Percentiles rank a stretch among this genome's conserved stretches.
Evolutionary conservation across 2,329 filamentous ascomycete genomes (phyloP).

Genomic region (Fusarium floridanum): DNA sequence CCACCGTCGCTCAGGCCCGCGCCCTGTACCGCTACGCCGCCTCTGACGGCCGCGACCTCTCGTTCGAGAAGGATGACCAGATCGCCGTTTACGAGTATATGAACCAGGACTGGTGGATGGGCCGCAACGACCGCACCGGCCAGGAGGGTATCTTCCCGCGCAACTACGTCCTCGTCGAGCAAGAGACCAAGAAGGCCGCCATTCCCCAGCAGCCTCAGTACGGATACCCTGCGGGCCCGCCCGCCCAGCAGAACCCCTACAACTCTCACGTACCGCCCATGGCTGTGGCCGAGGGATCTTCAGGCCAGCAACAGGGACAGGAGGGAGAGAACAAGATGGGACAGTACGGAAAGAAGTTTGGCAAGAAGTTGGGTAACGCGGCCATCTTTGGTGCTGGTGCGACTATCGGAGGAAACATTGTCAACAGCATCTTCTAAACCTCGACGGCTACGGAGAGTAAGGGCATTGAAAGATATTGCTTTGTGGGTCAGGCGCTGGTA

Average conservation of each 20-base stretch:
- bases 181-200: constrained; percentile 64
- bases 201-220: constrained; percentile 52
- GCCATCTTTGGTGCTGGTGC: constrained; percentile 95
- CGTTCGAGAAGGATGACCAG: constrained; percentile 83
- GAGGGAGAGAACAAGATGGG: constrained; percentile 71
- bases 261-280: constrained; percentile 80
- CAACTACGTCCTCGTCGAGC: constrained; percentile 84
- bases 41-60: constrained; percentile 83
- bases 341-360: constrained; percentile 91
- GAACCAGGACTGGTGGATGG: constrained; percentile 98
- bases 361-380: constrained; percentile 85
- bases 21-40: constrained; percentile 88
- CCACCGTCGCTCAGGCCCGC: constrained; percentile 78
- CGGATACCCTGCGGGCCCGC: constrained; percentile 58
- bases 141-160: constrained; percentile 95
- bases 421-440: constrained; percentile 86
- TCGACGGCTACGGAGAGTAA: background rate
- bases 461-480: background rate
- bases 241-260: constrained; percentile 70
- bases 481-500: constrained; percentile 12
- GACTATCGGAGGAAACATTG: constrained; percentile 88
- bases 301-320: constrained; percentile 54
- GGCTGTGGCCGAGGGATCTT: constrained; percentile 74
- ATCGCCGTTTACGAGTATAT: constrained; percentile 90
- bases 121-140: constrained; percentile 84